Percentiles rank a stretch among this genome's conserved stretches.
Evolutionary conservation across 768 basidiomycete genomes (phyloP).

Genomic region (Mycena kentingensis): DNA sequence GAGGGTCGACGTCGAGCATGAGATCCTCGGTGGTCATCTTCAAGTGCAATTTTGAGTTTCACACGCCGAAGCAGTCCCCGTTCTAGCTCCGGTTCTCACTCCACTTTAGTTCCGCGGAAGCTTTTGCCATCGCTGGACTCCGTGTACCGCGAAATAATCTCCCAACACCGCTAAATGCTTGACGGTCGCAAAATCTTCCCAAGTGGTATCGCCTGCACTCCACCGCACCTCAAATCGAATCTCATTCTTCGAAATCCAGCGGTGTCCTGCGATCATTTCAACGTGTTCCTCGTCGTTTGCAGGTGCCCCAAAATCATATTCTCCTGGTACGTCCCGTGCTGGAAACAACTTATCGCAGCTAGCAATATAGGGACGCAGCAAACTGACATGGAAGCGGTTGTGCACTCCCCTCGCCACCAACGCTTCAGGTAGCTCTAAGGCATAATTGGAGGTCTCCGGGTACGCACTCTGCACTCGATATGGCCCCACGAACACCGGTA

Average conservation of each 20-base stretch:
- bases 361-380: constrained; percentile 26
- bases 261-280: constrained; percentile 35
- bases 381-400: constrained; percentile 40
- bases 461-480: constrained; percentile 29
- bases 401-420: constrained; percentile 30
- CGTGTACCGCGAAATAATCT: too few species aligned
- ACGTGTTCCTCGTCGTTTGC: constrained; percentile 41
- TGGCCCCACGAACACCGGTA: constrained; percentile 41
- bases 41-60: too few species aligned
- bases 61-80: too few species aligned
- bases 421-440: constrained; percentile 29
- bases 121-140: too few species aligned
- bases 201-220: constrained; percentile 35
- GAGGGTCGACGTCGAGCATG: too few species aligned
- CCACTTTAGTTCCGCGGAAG: too few species aligned
- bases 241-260: constrained; percentile 12
- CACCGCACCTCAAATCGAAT: constrained; percentile 33
- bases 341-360: constrained; percentile 41
- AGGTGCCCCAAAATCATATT: constrained; percentile 38
- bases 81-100: too few species aligned
- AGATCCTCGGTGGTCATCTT: too few species aligned
- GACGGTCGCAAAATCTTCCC: too few species aligned
- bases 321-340: constrained; percentile 23
- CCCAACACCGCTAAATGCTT: too few species aligned
- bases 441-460: constrained; percentile 30